Evolutionary conservation across 2,329 filamentous ascomycete species (phyloP).

Genomic region (Proliferodiscus dingleyae): DNA sequence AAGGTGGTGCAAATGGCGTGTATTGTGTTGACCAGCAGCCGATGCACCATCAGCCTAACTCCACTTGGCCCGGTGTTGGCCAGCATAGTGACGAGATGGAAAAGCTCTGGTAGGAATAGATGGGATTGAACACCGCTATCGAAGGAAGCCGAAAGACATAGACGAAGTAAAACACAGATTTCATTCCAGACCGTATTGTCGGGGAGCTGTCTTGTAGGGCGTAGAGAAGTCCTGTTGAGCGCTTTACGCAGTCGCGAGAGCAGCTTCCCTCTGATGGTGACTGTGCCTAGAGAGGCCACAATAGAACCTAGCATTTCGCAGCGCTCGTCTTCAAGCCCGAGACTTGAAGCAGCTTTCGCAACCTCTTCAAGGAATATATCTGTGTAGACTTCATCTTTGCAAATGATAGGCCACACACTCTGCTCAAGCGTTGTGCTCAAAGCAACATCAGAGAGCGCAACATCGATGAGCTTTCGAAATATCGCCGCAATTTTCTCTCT

Average conservation of each 20-base stretch:
- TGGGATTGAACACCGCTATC: slow-evolving; percentile 64
- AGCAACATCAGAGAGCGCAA: slow-evolving; percentile 55
- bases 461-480: slow-evolving; percentile 62
- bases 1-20: slow-evolving; percentile 66
- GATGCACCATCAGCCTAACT: slow-evolving; percentile 55
- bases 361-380: slow-evolving; percentile 66
- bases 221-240: slow-evolving; percentile 60
- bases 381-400: slow-evolving; percentile 58
- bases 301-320: slow-evolving; percentile 59
- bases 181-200: slow-evolving; percentile 68
- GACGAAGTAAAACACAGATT: slow-evolving; percentile 61
- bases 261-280: slow-evolving; percentile 61
- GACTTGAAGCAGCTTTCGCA: slow-evolving; percentile 56
- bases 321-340: slow-evolving; percentile 53
- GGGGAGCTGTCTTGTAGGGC: slow-evolving; percentile 59
- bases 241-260: slow-evolving; percentile 62
- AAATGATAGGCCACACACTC: slow-evolving; percentile 60
- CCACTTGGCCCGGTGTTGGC: slow-evolving; percentile 58
- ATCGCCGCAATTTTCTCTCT: slow-evolving; percentile 59
- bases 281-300: slow-evolving; percentile 57
- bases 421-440: slow-evolving; percentile 59
- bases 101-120: slow-evolving; percentile 63
- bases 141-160: slow-evolving; percentile 63
- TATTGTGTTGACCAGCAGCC: slow-evolving; percentile 60
- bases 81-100: slow-evolving; percentile 67